Evolutionary conservation across 2,329 filamentous ascomycete species (phyloP).

Genomic region (Curvularia hawaiiensis): DNA sequence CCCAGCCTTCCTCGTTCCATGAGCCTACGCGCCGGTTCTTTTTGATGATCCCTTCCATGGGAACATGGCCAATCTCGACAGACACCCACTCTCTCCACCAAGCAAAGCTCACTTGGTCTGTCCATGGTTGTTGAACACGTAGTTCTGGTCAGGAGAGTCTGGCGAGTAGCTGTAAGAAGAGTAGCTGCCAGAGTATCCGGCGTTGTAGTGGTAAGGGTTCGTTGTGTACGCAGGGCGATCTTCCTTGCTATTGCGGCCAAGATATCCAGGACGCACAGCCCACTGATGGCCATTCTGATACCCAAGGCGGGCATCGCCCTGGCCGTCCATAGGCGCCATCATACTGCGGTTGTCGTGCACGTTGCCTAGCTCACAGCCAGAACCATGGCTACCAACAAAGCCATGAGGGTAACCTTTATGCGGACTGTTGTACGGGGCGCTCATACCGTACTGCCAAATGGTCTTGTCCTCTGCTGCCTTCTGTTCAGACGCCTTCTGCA

Average conservation of each 20-base stretch:
- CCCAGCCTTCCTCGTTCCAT: neutral
- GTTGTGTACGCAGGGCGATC: constrained; percentile 25
- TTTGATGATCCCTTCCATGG: neutral
- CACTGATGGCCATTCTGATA: constrained; percentile 24
- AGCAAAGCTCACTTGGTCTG: constrained; percentile 15
- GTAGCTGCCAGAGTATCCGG: constrained; percentile 26
- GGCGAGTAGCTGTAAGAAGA: constrained; percentile 22
- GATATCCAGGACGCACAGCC: constrained; percentile 18
- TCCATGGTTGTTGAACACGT: constrained; percentile 22
- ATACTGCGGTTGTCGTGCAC: constrained; percentile 18
- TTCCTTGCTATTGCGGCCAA: constrained; percentile 31
- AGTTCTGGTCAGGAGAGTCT: constrained; percentile 25
- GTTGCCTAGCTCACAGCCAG: constrained; percentile 12
- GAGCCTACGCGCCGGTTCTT: neutral
- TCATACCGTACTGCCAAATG: constrained; percentile 4
- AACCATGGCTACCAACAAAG: constrained; percentile 27
- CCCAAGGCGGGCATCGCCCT: constrained; percentile 21
- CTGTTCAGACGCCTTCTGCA: constrained; percentile 33
- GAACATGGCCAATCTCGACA: neutral
- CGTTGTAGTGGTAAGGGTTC: constrained; percentile 32
- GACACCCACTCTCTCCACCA: neutral
- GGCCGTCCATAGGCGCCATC: constrained; percentile 20
- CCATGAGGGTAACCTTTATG: constrained; percentile 29
- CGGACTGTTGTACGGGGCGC: constrained; percentile 6
- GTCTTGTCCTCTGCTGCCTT: constrained; percentile 19